Conservation (phyloP, 1,139 yeast species). For the Hyphopichia burtonii region DNA sequence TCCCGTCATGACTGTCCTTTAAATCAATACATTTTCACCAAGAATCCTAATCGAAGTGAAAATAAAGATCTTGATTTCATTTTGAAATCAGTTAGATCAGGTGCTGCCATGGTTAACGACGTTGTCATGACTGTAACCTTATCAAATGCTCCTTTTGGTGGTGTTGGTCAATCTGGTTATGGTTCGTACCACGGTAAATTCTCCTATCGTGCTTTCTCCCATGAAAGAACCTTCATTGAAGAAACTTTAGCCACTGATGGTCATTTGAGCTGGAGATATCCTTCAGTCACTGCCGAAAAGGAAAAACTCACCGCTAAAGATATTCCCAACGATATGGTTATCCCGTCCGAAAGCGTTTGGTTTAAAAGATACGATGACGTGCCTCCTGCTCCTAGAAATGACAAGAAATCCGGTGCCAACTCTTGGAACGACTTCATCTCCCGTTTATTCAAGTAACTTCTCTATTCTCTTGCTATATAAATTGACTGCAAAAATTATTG, state of each 20-base stretch:
- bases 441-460: background rate
- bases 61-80: constrained; percentile 53
- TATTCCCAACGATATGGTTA: constrained; percentile 16
- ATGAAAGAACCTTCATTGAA: constrained; percentile 65
- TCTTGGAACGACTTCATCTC: background rate
- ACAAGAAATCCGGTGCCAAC: background rate
- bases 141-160: constrained; percentile 82
- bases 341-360: constrained; percentile 33
- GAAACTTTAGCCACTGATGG: constrained; percentile 70
- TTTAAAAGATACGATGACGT: constrained; percentile 39
- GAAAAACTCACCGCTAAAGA: constrained; percentile 18
- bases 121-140: constrained; percentile 70
- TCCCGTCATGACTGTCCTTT: constrained; percentile 78
- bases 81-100: constrained; percentile 62
- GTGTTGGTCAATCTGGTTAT: constrained; percentile 77
- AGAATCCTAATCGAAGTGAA: constrained; percentile 34
- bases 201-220: constrained; percentile 75
- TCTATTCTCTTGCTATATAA: no score
- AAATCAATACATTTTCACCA: constrained; percentile 74
- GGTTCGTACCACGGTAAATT: constrained; percentile 77
- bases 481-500: background rate
- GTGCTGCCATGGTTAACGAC: constrained; percentile 75
- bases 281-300: constrained; percentile 55
- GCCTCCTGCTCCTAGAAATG: background rate
- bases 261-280: constrained; percentile 60